These are phyloP conservation scores for Penicillium alfredii DNA, from an alignment of 495 filamentous ascomycete genomes.

Conservation along the genomic window DNA sequence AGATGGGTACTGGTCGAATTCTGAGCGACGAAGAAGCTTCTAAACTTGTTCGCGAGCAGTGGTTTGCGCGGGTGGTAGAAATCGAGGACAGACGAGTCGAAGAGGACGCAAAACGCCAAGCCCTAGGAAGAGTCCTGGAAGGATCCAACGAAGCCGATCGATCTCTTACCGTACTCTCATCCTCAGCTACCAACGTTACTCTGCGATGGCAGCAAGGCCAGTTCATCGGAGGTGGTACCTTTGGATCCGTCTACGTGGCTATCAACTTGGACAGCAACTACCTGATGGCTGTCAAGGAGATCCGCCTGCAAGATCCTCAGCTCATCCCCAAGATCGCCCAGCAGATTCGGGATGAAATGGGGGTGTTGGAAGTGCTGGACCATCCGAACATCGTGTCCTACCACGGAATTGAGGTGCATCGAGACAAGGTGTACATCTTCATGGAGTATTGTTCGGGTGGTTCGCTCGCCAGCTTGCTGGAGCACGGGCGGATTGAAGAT, in stretches of 20 bases:
- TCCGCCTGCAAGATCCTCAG: conserved; percentile 92
- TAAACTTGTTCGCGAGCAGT: conserved; percentile 63
- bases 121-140: conserved; percentile 83
- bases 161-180: conserved; percentile 86
- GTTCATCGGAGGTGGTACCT: conserved; percentile 94
- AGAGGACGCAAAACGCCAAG: conserved; percentile 80
- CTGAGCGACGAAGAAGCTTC: conserved; percentile 81
- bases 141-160: conserved; percentile 92
- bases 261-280: conserved; percentile 95
- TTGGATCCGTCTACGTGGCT: conserved; percentile 93
- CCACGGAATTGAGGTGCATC: conserved; percentile 94
- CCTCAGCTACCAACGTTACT: conserved; percentile 88
- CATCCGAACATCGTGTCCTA: conserved; percentile 98
- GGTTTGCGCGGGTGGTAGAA: conserved; percentile 59
- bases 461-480: conserved; percentile 81
- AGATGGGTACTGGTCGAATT: conserved; percentile 67
- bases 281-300: conserved; percentile 98
- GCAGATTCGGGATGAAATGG: conserved; percentile 96
- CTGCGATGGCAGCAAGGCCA: conserved; percentile 97
- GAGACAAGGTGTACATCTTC: conserved; percentile 98
- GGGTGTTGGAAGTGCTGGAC: conserved; percentile 86
- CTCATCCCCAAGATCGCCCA: conserved; percentile 87
- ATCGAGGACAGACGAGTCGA: conserved; percentile 75
- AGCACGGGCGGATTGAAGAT: conserved; percentile 95
- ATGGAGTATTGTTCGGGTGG: conserved; percentile 99